A percentile compares a stretch with the other conserved stretches of the same genome.
These are phyloP conservation scores for Leishmania braziliensis DNA, from an alignment of 208 protist genomes.

Conservation along the genomic window DNA sequence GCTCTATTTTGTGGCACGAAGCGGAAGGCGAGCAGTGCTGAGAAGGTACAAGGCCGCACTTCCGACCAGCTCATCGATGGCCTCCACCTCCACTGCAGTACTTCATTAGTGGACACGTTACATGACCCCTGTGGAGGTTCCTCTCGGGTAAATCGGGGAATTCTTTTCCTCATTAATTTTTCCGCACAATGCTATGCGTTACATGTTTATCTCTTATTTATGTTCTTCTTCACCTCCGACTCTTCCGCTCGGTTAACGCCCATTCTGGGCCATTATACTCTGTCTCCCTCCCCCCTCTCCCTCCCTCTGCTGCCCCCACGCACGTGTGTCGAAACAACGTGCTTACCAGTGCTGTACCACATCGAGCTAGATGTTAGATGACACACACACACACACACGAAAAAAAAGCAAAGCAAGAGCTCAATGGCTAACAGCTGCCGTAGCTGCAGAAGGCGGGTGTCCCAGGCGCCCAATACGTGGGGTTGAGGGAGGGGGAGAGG, in stretches of 20 bases:
- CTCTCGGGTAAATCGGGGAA: background rate
- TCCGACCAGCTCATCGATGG: background rate
- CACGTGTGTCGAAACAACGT: background rate
- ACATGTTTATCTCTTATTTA: slow-evolving; percentile 7
- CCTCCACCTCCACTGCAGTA: background rate
- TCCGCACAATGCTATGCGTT: background rate
- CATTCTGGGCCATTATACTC: background rate
- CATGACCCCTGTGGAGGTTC: background rate
- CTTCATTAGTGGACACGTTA: background rate
- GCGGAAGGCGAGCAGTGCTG: background rate
- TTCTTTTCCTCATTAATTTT: background rate
- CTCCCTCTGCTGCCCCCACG: background rate
- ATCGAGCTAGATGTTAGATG: background rate
- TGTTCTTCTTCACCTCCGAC: slow-evolving; percentile 10
- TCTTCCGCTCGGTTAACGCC: background rate
- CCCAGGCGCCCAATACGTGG: background rate
- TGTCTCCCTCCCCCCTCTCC: background rate
- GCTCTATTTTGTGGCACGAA: background rate
- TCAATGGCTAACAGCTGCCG: background rate
- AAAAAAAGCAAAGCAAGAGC: background rate
- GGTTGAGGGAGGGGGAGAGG: background rate
- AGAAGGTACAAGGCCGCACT: background rate
- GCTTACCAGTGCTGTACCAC: background rate
- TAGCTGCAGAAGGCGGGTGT: background rate
- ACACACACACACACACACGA: background rate